Evolutionary conservation across 1,284 basidiomycete species (phyloP), one percentile per base, ranked within the genome.

Genomic region (Peniophora sp.): DNA sequence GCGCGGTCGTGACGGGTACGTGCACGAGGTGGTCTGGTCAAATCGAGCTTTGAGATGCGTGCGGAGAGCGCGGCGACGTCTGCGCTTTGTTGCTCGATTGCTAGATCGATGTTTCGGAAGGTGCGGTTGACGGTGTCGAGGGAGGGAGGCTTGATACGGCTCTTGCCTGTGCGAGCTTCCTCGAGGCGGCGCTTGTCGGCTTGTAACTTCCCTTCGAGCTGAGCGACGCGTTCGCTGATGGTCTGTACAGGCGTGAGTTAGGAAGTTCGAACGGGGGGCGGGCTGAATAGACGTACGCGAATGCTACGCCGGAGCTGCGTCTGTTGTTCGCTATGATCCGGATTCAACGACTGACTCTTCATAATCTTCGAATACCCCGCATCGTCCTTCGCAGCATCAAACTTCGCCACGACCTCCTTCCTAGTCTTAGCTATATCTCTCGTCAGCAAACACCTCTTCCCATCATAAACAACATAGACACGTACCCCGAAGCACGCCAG

Each of bases 251-350:
- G n/a, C n/a, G n/a, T n/a, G n/a, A n/a, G n/a, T n/a, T n/a, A n/a
- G n/a, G 16, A 5, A 36, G 20, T 12, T 19, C 8, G 16, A 23
- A n/a, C 2, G 32, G 22, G 11, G 3, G 10, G 20, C n/a, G 16
- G n/a, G 11, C 22, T 6, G 27, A 6, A 32, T 32, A 32, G 5
- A 67, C 79, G 44, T 57, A 87, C 89, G 58, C 81, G 72, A 36
- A 89, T 81, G 51, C 77, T 74, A 51, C 82, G 79, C 41, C 91
- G 77, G 24, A 95, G 68, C 50, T 85, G 82, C 11, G 72, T 79
- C 62, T 92, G 92, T 2, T 82, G 85, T 63, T 94, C 92, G n/a
- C 83, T 70, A 60, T 91, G 85, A 60, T 95, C 92, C 0, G 92
- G 92, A 5, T 85, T 87, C n/a, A 95, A 72, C n/a, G 85, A 83